These are phyloP conservation scores for Vitis hybrid DNA, from an alignment of 177 flowering plant species.

Conservation along the genomic window DNA sequence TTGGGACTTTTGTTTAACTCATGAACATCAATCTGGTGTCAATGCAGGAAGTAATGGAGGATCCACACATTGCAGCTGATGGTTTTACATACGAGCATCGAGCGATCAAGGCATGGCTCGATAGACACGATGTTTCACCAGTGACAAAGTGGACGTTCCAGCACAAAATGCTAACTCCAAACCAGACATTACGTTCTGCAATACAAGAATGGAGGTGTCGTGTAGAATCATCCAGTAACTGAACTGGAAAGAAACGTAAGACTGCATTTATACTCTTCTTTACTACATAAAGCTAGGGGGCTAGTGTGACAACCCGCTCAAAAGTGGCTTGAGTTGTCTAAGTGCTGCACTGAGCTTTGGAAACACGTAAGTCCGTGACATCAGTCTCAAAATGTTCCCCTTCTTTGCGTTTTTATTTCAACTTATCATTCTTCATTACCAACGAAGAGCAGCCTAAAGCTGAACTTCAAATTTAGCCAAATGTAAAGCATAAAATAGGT, in stretches of 20 bases:
- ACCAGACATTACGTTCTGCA: constrained; percentile 63
- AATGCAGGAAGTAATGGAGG: constrained; percentile 78
- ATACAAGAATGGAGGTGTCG: constrained; percentile 68
- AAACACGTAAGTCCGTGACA: too few species aligned
- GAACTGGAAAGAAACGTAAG: neutral
- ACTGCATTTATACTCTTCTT: too few species aligned
- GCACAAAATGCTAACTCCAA: constrained; percentile 59
- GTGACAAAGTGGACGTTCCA: constrained; percentile 59
- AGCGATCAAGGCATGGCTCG: constrained; percentile 83
- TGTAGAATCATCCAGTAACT: constrained; percentile 7
- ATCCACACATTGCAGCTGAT: constrained; percentile 85
- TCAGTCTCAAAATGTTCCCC: too few species aligned
- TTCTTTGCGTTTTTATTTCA: too few species aligned
- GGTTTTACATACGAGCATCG: constrained; percentile 84
- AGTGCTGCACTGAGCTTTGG: too few species aligned
- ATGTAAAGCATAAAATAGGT: neutral
- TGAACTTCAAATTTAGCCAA: neutral
- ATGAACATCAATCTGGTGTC: neutral
- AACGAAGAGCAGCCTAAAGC: too few species aligned
- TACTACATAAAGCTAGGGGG: neutral
- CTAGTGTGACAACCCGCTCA: too few species aligned
- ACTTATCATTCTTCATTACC: too few species aligned
- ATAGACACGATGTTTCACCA: constrained; percentile 67
- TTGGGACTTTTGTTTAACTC: neutral
- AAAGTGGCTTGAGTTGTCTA: too few species aligned